Evolutionary conservation across 768 basidiomycete genomes (phyloP), one percentile per base, ranked within the genome.

Genomic region (Hygrophoropsis aurantiaca): DNA sequence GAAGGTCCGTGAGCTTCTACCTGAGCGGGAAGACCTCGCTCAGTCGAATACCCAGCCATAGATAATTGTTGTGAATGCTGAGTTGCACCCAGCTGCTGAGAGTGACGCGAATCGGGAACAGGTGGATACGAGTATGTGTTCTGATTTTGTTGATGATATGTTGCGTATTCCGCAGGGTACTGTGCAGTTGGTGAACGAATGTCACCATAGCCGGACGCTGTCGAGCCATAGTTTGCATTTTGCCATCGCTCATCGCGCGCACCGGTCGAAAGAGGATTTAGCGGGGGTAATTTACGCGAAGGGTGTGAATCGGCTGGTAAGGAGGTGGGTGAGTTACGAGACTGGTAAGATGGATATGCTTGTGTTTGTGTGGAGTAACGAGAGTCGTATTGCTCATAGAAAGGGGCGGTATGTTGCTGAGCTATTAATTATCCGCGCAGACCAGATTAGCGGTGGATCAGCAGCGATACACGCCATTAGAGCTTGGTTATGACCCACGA

Each of bases 171-270:
- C 49, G 74, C 47, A 19, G 81, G 76, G 64, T 85, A 87, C 19
- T 78, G 75, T 26, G 82, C 78, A 13, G 82, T 77, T 8, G 85
- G 82, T 11, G 84, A 82, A 53, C 84, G 82, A 61, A 85, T 78
- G 56, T 73, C 68, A 40, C 54, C 56, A 36, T 66, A 69, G 45
- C 64, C 67, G 56, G 69, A 59, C 38, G 71, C 51, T 30, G 67
- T 59, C 23, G 70, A 63, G 30, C 69, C 66, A 32, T 70, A 75
- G 26, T 62, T 50, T 9, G 72, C 52, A 47, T 71, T 61, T 46
- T 69, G 75, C 75, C 72, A 81, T 58, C 77, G 67, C 39, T 80
- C 80, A 49, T 70, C 69, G 49, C 73, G 70, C n/a, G 72, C 62
- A n/a, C 64, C 51, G n/a, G 72, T 34, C 15, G 69, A 56, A 26